Percentiles rank a stretch among this genome's conserved stretches.
These are phyloP conservation scores for Ophiosphaerella narmari DNA, from an alignment of 2,329 filamentous ascomycete species.

Conservation along the genomic window DNA sequence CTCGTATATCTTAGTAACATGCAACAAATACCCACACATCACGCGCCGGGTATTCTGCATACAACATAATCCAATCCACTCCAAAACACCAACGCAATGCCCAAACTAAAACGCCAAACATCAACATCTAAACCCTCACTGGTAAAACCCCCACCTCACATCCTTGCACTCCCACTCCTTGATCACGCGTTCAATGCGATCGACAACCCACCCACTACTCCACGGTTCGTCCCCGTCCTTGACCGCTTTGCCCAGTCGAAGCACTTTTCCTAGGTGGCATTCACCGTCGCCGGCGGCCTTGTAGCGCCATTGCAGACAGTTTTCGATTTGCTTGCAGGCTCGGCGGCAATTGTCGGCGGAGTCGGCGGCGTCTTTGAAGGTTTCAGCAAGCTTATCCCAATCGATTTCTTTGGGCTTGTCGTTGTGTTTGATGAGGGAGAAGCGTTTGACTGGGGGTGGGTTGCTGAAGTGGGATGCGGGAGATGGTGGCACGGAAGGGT, in stretches of 20 bases:
- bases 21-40: too few relatives aligned
- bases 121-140: slow-evolving; percentile 1
- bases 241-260: slow-evolving; percentile 32
- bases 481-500: background rate
- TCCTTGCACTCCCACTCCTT: slow-evolving; percentile 36
- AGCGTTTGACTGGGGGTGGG: background rate
- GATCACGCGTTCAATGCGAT: slow-evolving; percentile 27
- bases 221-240: slow-evolving; percentile 23
- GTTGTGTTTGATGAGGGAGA: background rate
- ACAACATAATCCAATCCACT: too few relatives aligned
- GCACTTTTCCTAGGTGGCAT: slow-evolving; percentile 39
- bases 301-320: slow-evolving; percentile 47
- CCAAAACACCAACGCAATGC: too few relatives aligned
- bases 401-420: slow-evolving; percentile 10
- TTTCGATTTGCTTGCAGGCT: slow-evolving; percentile 30
- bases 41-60: too few relatives aligned
- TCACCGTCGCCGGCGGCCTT: slow-evolving; percentile 28
- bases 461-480: background rate
- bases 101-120: too few relatives aligned
- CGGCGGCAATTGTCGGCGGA: slow-evolving; percentile 30
- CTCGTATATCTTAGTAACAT: too few relatives aligned
- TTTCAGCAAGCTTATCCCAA: slow-evolving; percentile 21
- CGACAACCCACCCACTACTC: slow-evolving; percentile 45
- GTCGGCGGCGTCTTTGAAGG: slow-evolving; percentile 29
- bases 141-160: slow-evolving; percentile 38